phyloP scores from a whole-genome alignment of 1,139 yeast species.

The Candida glucosophila region DNA sequence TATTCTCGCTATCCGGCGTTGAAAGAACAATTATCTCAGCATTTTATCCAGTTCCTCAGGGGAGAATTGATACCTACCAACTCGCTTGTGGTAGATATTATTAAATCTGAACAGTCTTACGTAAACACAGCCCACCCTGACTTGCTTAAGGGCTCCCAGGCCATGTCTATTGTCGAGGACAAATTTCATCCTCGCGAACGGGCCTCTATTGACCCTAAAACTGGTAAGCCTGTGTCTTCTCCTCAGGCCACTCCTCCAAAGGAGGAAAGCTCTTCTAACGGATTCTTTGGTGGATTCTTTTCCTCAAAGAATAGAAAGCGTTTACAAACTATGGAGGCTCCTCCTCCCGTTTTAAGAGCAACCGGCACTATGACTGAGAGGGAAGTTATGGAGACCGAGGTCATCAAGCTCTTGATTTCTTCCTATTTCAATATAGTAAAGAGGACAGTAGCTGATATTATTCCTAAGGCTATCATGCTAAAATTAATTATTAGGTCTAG shows the following conservation, averaged over 20 bases:
- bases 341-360: conserved; percentile 92
- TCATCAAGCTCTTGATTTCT: conserved; percentile 80
- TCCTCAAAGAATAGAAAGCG: conserved; percentile 89
- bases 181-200: conserved; percentile 78
- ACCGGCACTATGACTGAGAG: conserved; percentile 93
- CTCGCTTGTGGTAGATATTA: conserved; percentile 74
- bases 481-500: conserved; percentile 80
- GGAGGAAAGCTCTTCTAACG: conserved; percentile 29
- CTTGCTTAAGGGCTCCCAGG: conserved; percentile 87
- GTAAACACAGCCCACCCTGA: conserved; percentile 98
- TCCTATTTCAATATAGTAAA: conserved; percentile 90
- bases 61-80: conserved; percentile 79
- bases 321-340: conserved; percentile 93
- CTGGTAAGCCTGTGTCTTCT: conserved; percentile 68
- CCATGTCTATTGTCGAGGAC: conserved; percentile 91
- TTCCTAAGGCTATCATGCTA: conserved; percentile 93
- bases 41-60: conserved; percentile 73
- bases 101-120: conserved; percentile 81
- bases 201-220: conserved; percentile 82
- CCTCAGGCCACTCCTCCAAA: conserved; percentile 21
- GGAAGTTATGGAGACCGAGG: conserved; percentile 95
- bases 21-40: conserved; percentile 76
- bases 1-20: conserved; percentile 85
- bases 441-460: conserved; percentile 85
- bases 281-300: conserved; percentile 93